phyloP scores from a whole-genome alignment of 345 rosid species.

The Bretschneidera sinensis region DNA sequence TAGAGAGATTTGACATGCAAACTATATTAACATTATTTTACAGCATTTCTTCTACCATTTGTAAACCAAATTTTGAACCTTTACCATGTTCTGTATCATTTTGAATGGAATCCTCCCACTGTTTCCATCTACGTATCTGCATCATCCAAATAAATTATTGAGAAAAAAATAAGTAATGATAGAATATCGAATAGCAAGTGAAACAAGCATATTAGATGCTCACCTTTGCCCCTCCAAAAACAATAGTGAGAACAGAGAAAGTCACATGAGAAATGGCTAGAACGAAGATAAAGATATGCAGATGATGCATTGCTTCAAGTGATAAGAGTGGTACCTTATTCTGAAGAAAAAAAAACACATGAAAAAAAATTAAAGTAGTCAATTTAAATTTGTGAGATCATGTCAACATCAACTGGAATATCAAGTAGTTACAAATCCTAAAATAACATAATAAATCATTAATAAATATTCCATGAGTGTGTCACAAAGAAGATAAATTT shows the following conservation, averaged over 20 bases:
- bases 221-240: constrained; percentile 59
- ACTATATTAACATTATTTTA: not conserved
- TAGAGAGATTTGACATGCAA: no score
- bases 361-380: not conserved
- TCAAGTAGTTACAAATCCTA: no score
- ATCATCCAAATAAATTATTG: constrained; percentile 9
- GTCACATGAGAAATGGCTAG: constrained; percentile 64
- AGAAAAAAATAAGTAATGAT: not conserved
- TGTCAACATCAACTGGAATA: not conserved
- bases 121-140: constrained; percentile 81
- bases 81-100: constrained; percentile 50
- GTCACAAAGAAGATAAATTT: no score
- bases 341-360: constrained; percentile 26
- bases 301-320: constrained; percentile 59
- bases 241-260: constrained; percentile 48
- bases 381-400: not conserved
- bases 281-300: constrained; percentile 69
- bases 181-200: not conserved
- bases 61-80: not conserved
- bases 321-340: constrained; percentile 52
- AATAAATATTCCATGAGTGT: no score
- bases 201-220: constrained; percentile 15
- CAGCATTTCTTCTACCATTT: constrained; percentile 1
- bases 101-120: constrained; percentile 61
- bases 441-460: no score